Percentiles rank a stretch among this genome's conserved stretches.
These are phyloP conservation scores for Ligustrum vulgare DNA, from an alignment of 257 asterid species.

Conservation along the genomic window DNA sequence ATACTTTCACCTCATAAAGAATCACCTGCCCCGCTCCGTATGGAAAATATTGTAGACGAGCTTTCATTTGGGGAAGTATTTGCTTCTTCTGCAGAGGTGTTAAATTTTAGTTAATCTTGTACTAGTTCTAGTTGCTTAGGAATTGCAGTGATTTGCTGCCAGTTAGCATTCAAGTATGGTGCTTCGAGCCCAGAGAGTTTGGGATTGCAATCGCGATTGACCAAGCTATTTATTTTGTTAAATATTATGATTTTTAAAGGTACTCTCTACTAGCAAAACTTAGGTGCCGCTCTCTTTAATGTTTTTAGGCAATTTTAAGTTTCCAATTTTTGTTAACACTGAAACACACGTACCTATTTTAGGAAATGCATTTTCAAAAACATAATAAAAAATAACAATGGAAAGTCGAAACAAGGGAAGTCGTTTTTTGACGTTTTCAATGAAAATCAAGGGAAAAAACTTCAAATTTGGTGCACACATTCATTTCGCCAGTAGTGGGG, in stretches of 20 bases:
- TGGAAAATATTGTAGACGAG: background rate
- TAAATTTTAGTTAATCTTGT: background rate
- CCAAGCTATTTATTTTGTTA: background rate
- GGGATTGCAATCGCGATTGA: background rate
- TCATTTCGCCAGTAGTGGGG: too few species aligned
- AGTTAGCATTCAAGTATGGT: background rate
- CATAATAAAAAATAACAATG: too few species aligned
- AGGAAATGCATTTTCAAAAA: too few species aligned
- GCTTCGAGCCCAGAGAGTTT: background rate
- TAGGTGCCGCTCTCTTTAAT: too few species aligned
- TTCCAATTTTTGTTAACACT: too few species aligned
- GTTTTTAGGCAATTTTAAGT: too few species aligned
- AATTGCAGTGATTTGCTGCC: background rate
- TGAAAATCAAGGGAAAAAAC: too few species aligned
- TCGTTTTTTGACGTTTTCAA: too few species aligned
- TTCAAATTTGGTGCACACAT: too few species aligned
- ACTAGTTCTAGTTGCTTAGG: background rate
- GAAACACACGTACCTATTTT: too few species aligned
- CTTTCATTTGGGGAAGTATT: background rate
- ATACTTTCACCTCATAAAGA: background rate
- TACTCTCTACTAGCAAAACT: background rate
- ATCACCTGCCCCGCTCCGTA: background rate
- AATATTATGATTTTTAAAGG: background rate
- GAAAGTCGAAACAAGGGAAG: too few species aligned
- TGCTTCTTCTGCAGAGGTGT: background rate